Evolutionary conservation across 2,329 filamentous ascomycete species (phyloP), one percentile per base, ranked within the genome.

Genomic region (Calcarisporium arbuscula): DNA sequence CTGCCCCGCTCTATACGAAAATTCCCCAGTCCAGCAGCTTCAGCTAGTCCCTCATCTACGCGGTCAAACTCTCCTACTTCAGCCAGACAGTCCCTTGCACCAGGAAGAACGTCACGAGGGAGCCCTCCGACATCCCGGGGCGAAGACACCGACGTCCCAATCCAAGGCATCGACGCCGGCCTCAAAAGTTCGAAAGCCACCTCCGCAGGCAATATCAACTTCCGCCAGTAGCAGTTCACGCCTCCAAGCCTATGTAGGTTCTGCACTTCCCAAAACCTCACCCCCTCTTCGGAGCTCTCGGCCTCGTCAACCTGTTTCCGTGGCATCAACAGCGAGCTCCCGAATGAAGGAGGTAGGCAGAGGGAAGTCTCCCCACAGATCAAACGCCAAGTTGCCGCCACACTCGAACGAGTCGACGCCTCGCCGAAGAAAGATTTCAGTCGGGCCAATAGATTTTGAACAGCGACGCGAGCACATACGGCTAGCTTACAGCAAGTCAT

Each of bases 381-480:
- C 55, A 17, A 55, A 52, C 16, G 48, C 43, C 4, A 47, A 40
- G 32, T 49, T 17, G 39, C 51, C 18, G 42, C 46, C 50, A 36
- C 62, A 52, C 47, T 47, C 60, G 11, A 58, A 58, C 23, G 68
- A 69, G 34, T 48, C 53, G 19, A 46, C 59, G 5, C 41, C 56
- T 6, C 56, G 64, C 20, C 64, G 70, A 38, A 66, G 70, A 28
- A 77, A 77, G 50, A 65, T 77, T 33, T 73, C 74, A 2, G 64
- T 89, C 39, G 82, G 82, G 2, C 82, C 82, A 40, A 85, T 94
- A 34, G 85, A 95, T 58, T 92, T 94, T 54, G 86, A 83, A 40
- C 84, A 85, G 46, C 75, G 86, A 32, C 74, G 88, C 47, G 82
- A 87, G 52, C 79, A 80, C 41, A 94, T 94, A 49, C 82, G 89